Evolutionary conservation across 2,329 filamentous ascomycete species (phyloP).

Genomic region (Cladophialophora psammophila): DNA sequence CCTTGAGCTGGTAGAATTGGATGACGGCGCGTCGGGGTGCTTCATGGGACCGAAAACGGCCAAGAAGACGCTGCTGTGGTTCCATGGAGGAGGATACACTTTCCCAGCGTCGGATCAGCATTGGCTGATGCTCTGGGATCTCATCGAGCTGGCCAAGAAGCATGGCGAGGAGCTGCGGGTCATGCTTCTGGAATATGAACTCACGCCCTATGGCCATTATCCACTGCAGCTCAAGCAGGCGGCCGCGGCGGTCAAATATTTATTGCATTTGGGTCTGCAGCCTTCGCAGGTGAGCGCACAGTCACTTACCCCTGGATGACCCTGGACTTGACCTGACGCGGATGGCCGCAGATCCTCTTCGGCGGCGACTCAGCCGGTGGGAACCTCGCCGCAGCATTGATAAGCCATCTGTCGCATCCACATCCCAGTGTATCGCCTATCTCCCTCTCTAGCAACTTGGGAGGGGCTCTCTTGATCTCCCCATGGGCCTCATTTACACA

Average conservation of each 20-base stretch:
- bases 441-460: slow-evolving; percentile 44
- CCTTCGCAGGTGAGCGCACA: slow-evolving; percentile 25
- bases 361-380: slow-evolving; percentile 56
- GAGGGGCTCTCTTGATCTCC: slow-evolving; percentile 61
- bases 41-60: slow-evolving; percentile 31
- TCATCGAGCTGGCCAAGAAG: slow-evolving; percentile 23
- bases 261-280: slow-evolving; percentile 41
- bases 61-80: slow-evolving; percentile 33
- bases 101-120: slow-evolving; percentile 28
- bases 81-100: slow-evolving; percentile 36
- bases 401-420: slow-evolving; percentile 53
- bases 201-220: slow-evolving; percentile 55
- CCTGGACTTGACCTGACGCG: neutral
- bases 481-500: slow-evolving; percentile 64
- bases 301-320: neutral
- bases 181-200: slow-evolving; percentile 44
- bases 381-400: slow-evolving; percentile 45
- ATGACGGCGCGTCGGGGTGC: slow-evolving; percentile 26
- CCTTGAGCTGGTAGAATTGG: slow-evolving; percentile 32
- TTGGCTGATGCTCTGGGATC: slow-evolving; percentile 23
- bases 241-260: slow-evolving; percentile 49
- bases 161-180: slow-evolving; percentile 20
- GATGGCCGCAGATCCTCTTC: slow-evolving; percentile 44
- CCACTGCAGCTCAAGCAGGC: slow-evolving; percentile 54
- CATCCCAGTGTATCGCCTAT: slow-evolving; percentile 56